Evolutionary conservation across 371 early-diverging fungal species (phyloP).

Genomic region (Mortierella sp.): DNA sequence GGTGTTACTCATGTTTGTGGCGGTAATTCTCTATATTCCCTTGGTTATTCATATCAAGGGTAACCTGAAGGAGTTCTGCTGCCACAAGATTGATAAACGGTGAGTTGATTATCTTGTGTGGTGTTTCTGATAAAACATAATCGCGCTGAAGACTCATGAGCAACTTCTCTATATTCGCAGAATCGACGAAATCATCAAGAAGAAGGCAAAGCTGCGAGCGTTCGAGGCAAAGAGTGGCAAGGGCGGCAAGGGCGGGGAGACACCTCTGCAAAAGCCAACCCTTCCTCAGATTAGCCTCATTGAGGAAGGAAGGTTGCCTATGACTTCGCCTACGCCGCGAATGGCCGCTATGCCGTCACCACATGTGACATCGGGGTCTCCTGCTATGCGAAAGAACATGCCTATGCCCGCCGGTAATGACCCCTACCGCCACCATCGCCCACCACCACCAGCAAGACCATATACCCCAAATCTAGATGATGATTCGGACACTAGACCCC

Average conservation of each 20-base stretch:
- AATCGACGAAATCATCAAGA: conserved; percentile 53
- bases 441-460: conserved; percentile 18
- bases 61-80: conserved; percentile 92
- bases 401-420: conserved; percentile 17
- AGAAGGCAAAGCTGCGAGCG: conserved; percentile 41
- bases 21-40: conserved; percentile 82
- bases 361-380: conserved; percentile 19
- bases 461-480: conserved; percentile 37
- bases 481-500: conserved; percentile 20
- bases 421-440: conserved; percentile 35
- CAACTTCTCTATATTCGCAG: conserved; percentile 8
- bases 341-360: conserved; percentile 16
- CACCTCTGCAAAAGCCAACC: conserved; percentile 35
- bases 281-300: conserved; percentile 42
- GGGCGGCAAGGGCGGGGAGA: conserved; percentile 20
- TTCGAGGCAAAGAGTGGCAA: conserved; percentile 37
- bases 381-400: conserved; percentile 18
- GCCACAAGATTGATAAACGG: conserved; percentile 93
- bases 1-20: conserved; percentile 64
- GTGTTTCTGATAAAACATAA: background rate
- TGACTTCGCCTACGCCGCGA: conserved; percentile 13
- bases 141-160: background rate
- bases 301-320: conserved; percentile 26
- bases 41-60: conserved; percentile 85
- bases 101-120: conserved; percentile 16